Percentiles rank a stretch among this genome's conserved stretches.
Evolutionary conservation across 768 basidiomycete genomes (phyloP).

Genomic region (Boletus rufocinnamomeus): DNA sequence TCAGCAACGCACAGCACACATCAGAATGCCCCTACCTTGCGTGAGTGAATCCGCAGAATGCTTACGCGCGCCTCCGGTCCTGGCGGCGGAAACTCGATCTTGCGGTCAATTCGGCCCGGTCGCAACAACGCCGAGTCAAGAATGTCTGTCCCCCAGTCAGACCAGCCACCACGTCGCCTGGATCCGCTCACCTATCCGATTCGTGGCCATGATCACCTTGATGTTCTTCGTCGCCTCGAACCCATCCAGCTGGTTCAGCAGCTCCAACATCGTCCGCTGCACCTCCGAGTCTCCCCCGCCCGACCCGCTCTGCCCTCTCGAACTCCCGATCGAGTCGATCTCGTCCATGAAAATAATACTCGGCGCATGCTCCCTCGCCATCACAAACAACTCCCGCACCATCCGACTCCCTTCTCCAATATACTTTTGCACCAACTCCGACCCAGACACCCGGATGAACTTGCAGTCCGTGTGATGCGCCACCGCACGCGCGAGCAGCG

Average conservation of each 20-base stretch:
- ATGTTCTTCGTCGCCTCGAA: slow-evolving; percentile 85
- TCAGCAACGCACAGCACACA: background rate
- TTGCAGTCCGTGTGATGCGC: slow-evolving; percentile 98
- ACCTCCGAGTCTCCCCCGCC: slow-evolving; percentile 89
- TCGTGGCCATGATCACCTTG: slow-evolving; percentile 95
- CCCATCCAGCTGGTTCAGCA: slow-evolving; percentile 87
- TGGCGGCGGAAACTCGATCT: slow-evolving; percentile 98
- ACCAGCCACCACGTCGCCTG: background rate
- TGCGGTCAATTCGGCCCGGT: slow-evolving; percentile 93
- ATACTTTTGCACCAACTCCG: slow-evolving; percentile 96
- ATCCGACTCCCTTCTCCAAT: slow-evolving; percentile 96
- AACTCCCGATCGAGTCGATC: slow-evolving; percentile 96
- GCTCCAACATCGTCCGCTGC: slow-evolving; percentile 87
- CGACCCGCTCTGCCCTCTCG: slow-evolving; percentile 76
- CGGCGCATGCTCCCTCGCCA: slow-evolving; percentile 97
- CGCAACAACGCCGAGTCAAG: slow-evolving; percentile 91
- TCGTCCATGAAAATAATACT: slow-evolving; percentile 99
- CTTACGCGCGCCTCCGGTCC: slow-evolving; percentile 95
- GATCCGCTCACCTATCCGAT: slow-evolving; percentile 72
- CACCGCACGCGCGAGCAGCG: slow-evolving; percentile 90
- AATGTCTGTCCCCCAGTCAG: slow-evolving; percentile 60
- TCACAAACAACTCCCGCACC: slow-evolving; percentile 97
- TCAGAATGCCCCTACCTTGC: slow-evolving; percentile 59
- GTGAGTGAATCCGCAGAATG: slow-evolving; percentile 95
- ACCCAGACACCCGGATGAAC: slow-evolving; percentile 94